Conservation (phyloP, 2,329 filamentous ascomycete species). For the Seiridium unicorne region DNA sequence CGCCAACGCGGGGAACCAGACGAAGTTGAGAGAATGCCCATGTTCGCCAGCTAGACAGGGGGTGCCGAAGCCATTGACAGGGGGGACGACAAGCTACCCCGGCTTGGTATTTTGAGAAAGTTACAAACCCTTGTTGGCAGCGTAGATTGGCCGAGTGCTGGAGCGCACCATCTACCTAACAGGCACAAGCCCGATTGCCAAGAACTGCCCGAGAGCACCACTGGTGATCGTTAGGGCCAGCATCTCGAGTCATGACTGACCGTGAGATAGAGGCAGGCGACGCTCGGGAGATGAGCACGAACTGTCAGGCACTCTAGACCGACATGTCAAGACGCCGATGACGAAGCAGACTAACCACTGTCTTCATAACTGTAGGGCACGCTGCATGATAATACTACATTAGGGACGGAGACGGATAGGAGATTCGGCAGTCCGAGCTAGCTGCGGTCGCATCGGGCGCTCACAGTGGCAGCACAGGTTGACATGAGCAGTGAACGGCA, state of each 20-base stretch:
- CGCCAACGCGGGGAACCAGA: background rate
- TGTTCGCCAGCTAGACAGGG: background rate
- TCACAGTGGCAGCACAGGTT: no score
- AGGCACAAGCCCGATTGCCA: background rate
- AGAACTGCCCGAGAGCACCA: background rate
- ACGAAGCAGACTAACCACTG: background rate
- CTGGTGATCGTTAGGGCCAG: no score
- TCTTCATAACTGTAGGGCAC: background rate
- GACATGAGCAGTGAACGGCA: no score
- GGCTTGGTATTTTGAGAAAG: constrained; percentile 1
- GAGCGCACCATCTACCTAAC: background rate
- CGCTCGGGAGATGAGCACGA: no score
- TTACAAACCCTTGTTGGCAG: background rate
- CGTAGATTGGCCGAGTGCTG: background rate
- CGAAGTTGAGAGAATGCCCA: background rate
- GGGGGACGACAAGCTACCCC: background rate
- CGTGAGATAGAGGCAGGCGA: no score
- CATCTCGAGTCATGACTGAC: no score
- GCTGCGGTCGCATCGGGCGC: no score
- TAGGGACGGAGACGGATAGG: no score
- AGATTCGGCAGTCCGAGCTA: no score
- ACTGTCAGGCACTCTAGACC: no score
- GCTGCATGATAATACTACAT: background rate
- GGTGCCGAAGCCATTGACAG: background rate
- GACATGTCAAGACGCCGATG: background rate